These are phyloP conservation scores for Jimgerdemannia lactiflua DNA, from an alignment of 192 early-diverging fungal species.

Conservation along the genomic window DNA sequence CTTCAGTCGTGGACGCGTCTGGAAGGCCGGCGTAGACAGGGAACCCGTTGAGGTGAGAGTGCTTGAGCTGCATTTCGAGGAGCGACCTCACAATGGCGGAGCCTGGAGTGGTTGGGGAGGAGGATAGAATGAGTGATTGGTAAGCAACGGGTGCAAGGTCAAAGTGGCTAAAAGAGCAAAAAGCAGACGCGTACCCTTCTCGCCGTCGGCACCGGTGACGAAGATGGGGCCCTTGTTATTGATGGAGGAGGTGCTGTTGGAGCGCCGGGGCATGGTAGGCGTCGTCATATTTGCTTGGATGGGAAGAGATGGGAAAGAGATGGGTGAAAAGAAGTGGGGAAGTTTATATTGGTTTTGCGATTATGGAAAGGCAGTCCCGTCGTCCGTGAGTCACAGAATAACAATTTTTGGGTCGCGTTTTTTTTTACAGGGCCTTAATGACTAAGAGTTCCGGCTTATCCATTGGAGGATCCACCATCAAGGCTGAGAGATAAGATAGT, in stretches of 20 bases:
- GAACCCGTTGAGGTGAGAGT: constrained; percentile 20
- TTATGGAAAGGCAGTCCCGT: background rate
- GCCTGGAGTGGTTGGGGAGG: background rate
- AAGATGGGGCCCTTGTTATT: constrained; percentile 34
- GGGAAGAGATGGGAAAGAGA: background rate
- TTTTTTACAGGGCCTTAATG: background rate
- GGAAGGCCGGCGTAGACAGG: constrained; percentile 30
- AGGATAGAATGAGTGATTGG: too few relatives aligned
- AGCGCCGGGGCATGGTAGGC: background rate
- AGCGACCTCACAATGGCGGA: constrained; percentile 27
- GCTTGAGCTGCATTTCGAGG: constrained; percentile 19
- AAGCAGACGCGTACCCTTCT: constrained; percentile 19
- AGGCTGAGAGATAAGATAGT: background rate
- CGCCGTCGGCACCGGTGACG: constrained; percentile 35
- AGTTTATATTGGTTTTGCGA: background rate
- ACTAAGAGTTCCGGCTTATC: background rate
- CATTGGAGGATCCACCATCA: background rate
- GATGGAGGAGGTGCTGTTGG: constrained; percentile 9
- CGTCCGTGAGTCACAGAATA: background rate
- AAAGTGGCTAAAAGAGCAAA: background rate
- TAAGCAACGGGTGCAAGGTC: too few relatives aligned
- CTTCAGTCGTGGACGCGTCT: constrained; percentile 19
- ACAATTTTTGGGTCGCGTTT: background rate
- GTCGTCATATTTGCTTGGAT: constrained; percentile 7
- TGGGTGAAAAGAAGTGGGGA: background rate